These are phyloP conservation scores for Rhinocladiella similis DNA, from an alignment of 2,329 filamentous ascomycete genomes.

Conservation along the genomic window DNA sequence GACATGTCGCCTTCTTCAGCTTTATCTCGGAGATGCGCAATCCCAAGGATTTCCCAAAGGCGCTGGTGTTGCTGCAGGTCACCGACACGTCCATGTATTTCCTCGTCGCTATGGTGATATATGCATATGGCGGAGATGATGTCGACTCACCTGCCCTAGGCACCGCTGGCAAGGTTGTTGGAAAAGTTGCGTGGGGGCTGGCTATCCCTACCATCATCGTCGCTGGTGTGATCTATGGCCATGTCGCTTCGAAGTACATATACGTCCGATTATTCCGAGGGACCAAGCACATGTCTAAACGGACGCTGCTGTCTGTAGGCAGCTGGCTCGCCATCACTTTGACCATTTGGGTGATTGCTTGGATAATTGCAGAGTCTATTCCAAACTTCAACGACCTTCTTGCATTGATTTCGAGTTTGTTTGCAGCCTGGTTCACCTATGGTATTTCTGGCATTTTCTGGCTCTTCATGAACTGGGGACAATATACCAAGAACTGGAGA, in stretches of 20 bases:
- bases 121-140: constrained; percentile 62
- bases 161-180: constrained; percentile 56
- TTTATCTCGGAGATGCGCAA: constrained; percentile 65
- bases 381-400: constrained; percentile 69
- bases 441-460: constrained; percentile 38
- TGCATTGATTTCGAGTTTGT: constrained; percentile 63
- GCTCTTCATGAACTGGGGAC: constrained; percentile 37
- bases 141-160: constrained; percentile 68
- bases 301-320: constrained; percentile 52
- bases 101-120: constrained; percentile 66
- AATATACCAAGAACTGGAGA: constrained; percentile 33
- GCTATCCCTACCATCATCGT: constrained; percentile 71
- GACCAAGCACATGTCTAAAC: constrained; percentile 56
- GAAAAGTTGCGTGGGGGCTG: constrained; percentile 67
- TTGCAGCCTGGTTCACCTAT: constrained; percentile 67
- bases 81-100: constrained; percentile 64
- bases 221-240: constrained; percentile 69
- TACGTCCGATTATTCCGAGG: constrained; percentile 64
- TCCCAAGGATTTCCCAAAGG: constrained; percentile 61
- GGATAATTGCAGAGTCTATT: constrained; percentile 68
- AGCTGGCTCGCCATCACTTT: constrained; percentile 61
- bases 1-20: constrained; percentile 68
- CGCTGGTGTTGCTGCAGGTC: constrained; percentile 61
- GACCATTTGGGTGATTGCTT: constrained; percentile 60
- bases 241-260: constrained; percentile 66